These are phyloP conservation scores for Parachaetomium inaequale DNA, from an alignment of 495 filamentous ascomycete species.

Conservation along the genomic window DNA sequence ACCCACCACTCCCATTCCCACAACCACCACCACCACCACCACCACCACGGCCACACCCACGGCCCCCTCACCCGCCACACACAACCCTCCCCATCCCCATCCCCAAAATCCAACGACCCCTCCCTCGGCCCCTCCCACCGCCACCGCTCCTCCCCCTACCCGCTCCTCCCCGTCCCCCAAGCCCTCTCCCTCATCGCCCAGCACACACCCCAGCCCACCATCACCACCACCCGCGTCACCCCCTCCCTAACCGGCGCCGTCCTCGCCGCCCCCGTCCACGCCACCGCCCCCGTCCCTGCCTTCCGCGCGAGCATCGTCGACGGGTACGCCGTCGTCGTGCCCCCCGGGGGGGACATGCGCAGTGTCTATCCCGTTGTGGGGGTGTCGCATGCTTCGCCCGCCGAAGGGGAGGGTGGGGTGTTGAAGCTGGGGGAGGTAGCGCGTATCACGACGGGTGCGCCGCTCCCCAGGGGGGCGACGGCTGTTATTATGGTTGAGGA, in stretches of 20 bases:
- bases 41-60: constrained; percentile 55
- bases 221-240: constrained; percentile 57
- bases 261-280: constrained; percentile 76
- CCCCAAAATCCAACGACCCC: constrained; percentile 78
- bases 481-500: constrained; percentile 98
- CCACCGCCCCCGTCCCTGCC: constrained; percentile 80
- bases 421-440: constrained; percentile 69
- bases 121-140: constrained; percentile 70
- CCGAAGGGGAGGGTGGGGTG: constrained; percentile 37
- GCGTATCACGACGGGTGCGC: constrained; percentile 90
- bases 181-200: constrained; percentile 69
- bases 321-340: constrained; percentile 79
- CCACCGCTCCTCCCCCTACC: constrained; percentile 82
- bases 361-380: constrained; percentile 83
- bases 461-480: constrained; percentile 81
- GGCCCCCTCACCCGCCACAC: constrained; percentile 69
- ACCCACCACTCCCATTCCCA: constrained; percentile 10
- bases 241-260: constrained; percentile 66
- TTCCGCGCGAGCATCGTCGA: constrained; percentile 96
- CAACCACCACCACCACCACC: constrained; percentile 39
- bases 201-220: constrained; percentile 59
- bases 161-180: constrained; percentile 82
- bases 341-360: constrained; percentile 55
- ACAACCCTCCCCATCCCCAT: constrained; percentile 33
- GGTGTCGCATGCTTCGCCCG: constrained; percentile 76